Base-by-base conservation (phyloP, 768 basidiomycete species). In the Coprinopsis sp. region DNA sequence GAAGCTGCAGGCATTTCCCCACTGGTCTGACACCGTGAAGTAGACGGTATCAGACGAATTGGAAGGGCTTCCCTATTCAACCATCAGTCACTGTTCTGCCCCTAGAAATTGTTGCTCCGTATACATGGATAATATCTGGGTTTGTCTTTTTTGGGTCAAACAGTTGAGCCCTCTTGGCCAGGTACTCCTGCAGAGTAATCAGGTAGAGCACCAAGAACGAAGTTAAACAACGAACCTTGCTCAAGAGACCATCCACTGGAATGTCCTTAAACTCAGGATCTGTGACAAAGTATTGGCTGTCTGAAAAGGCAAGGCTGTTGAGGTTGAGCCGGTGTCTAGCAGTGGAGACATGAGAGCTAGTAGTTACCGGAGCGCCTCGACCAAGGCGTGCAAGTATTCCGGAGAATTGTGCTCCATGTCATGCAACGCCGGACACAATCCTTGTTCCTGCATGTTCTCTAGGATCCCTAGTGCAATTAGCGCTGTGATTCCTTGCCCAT, bases 401-500 rank as follows among this genome's bases (percentile, higher is more conserved):
- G 84, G 70, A 0, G 91, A 94, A 58, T 96, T 96, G 64, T 96
- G 92, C 46, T 92, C 87, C 71, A 91, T 75, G 51, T 91, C 80
- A 18, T 81, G 62, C 4, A 97, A 65, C 11, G 91, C 77, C 47
- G 73, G 74, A 37, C 80, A 76, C 41, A 81, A 78, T 1, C 83
- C 81, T 58, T 85, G 79, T 49, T 74, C 79, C 65, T 95, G 87
- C 13, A 97, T 75, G 22, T 75, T 80, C 55, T 98, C 95, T 39
- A 99, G 70, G 49, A 99, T 91, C 2, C 96, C 96, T 18, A 98
- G 77, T 11, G 94, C 91, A 24, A 99, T 69, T 6, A 98, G 75
- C 0, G 96, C 91, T 4, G 94, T 95, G 33, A 99, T 78, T n/a
- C 84, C 95, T 78, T 97, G 94, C 7, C 95, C 93, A 61, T 96